Evolutionary conservation across 345 rosid species (phyloP), one percentile per base, ranked within the genome.

Genomic region (Moricandia moricandioides): DNA sequence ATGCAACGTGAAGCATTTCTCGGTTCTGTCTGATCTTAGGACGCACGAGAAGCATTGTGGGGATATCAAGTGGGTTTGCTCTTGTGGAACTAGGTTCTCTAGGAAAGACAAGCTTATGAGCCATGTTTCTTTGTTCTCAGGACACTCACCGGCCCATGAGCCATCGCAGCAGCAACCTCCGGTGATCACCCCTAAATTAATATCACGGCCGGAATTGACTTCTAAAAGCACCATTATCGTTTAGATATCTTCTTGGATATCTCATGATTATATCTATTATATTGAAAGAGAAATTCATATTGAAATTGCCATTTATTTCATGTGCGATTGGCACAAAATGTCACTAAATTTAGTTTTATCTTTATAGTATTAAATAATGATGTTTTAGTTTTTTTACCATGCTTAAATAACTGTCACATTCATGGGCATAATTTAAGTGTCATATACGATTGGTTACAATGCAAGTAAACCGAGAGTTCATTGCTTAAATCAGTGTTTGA

Each of bases 11-110:
- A 93, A 93, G 83, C 86, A 88, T 7, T 93, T 93, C 79, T 91
- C 97, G 31, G 93, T 93, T 79, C 73, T 91, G 74, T 93, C 97
- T 13, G 98, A 93, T 80, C 82, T 93, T 1, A 81, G 93, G 82
- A 93, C 98, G 30, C 98, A 93, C 79, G 98, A 93, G 81, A 93
- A 93, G 82, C 97, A 93, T 66, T 93, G 98, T 69, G 93, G 95
- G 3, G 82, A 90, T 71, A 27, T 74, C 7, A 89, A 84, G 64
- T 93, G 98, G 96, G 87, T 71, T 73, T 93, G 98, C 58, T 93
- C 93, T 6, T 93, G 98, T 70, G 98, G 98, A 4, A 91, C 97
- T 29, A 88, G 82, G 0, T 91, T 93, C 74, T 91, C 98, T 5
- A 82, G 97, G 80, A 93, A 90, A 64, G 98, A 91, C 71, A 93